Base-by-base conservation (phyloP, 805 yeast species). In the Ogataea pilisensis region DNA sequence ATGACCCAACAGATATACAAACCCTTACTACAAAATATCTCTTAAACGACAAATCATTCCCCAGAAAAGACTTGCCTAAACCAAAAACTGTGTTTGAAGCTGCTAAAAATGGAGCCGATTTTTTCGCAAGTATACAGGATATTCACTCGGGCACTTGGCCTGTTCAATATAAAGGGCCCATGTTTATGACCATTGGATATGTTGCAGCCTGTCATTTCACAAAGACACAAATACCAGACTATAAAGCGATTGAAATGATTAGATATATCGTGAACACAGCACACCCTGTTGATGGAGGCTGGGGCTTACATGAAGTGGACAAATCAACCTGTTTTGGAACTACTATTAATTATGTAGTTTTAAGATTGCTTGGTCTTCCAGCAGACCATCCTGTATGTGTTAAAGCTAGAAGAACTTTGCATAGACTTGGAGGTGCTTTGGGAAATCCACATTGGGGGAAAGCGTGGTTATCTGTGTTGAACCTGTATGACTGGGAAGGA, bases 251-350 rank as follows among this genome's bases (percentile, higher is more conserved):
- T 12, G 99, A 93, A 62, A 64, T 93, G 56, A 78, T 85, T 21
- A 72, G 99, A 44, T 93, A 90, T 57, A 64, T 93, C 14, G 86
- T 88, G n/a, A 93, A 93, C 59, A 76, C 87, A 0, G 82, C 97
- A 0, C 96, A 93, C 59, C 97, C 97, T 0, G 96, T 90, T 1
- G 99, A 93, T 62, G 99, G 99, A n/a, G 99, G 99, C 2, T 93
- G 99, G 99, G 99, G 99, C 0, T 69, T 93, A 29, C 97, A 93
- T 60, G 78, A 89, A 4, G 80, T 78, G 38, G 99, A 93, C 59
- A 93, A 91, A 60, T 81, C 93, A 8, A 93, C 99, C 0, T 93
- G 93, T 50, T 90, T 90, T 60, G 99, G 99, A 5, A 93, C 99
- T 2, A 71, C 86, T 0, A 73, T 93, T 51, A 90, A 89, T 62